Evolutionary conservation across 257 asterid species (phyloP).

Genomic region (Scutellaria galericulata): DNA sequence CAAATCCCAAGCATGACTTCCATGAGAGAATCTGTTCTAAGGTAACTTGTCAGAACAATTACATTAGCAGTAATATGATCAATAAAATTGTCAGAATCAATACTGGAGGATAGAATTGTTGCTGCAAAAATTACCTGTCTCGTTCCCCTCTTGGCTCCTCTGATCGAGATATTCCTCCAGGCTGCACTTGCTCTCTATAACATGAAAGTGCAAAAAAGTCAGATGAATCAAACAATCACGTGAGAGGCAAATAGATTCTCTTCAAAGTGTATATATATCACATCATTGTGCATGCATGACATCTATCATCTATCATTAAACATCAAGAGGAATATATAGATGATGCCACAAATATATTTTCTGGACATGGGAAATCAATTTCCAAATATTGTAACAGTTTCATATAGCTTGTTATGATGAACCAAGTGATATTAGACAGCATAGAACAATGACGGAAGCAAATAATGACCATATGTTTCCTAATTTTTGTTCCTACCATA

Average conservation of each 20-base stretch:
- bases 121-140: slow-evolving; percentile 55
- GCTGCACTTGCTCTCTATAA: slow-evolving; percentile 73
- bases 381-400: not conserved
- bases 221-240: slow-evolving; percentile 12
- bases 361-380: not conserved
- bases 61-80: too few species aligned
- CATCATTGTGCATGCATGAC: not conserved
- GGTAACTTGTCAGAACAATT: not conserved
- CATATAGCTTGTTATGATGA: not conserved
- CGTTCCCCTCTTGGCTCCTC: slow-evolving; percentile 91
- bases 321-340: not conserved
- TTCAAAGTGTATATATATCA: not conserved
- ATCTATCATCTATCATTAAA: not conserved
- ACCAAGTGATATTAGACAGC: not conserved
- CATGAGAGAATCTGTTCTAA: not conserved
- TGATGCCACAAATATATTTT: not conserved
- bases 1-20: not conserved
- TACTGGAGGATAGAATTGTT: not conserved
- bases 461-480: not conserved
- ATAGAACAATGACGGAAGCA: not conserved
- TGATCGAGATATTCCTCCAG: slow-evolving; percentile 84
- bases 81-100: not conserved
- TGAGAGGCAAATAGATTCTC: not conserved
- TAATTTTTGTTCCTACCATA: not conserved
- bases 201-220: not conserved